Base-by-base conservation (phyloP, 305 asterid species). In the Solanum chacoense region DNA sequence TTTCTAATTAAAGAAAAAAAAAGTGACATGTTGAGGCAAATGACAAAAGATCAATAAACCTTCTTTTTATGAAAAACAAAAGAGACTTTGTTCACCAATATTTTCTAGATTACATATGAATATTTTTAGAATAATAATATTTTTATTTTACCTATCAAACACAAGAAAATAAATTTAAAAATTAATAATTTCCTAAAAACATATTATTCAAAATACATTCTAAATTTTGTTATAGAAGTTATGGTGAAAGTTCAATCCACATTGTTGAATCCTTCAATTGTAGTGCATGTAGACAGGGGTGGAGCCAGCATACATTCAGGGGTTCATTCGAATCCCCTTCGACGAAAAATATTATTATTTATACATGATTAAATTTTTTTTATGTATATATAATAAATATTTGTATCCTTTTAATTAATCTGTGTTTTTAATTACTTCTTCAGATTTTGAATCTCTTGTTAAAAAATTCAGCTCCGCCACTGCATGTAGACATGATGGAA, bases 371-470 rank as follows among this genome's bases (percentile, higher is more conserved):
- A 55, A 18, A 55, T 18, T 0, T 55, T 55, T 18, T 55, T 6
- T 55, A 55, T 55, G 24, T 55, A 18, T 6, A 7, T 7, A 18
- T 6, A 55, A 1, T 50, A 18, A 0, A 55, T 55, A 0, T 55
- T 55, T 7, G n/a, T 6, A 50, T 6, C 9, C n/a, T 0, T 18
- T 55, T 20, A 18, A 7, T 55, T 55, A 18, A 2, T 55, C 3
- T 0, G 1, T 18, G 0, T 55, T 0, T 2, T 55, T 31, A 31
- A 31, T 31, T 18, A 2, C 4, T 18, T 18, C 9, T 55, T 18
- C 3, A 50, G 0, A 50, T 50, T 50, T 55, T 55, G 0, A 0
- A 55, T 0, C 0, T 1, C 9, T 16, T 0, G 0, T 50, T 6
- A 55, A 55, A 55, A 55, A 18, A 18, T 55, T 3, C 4, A 55